Base-by-base conservation (phyloP, 2,329 filamentous ascomycete species). In the Ilyonectria destructans region DNA sequence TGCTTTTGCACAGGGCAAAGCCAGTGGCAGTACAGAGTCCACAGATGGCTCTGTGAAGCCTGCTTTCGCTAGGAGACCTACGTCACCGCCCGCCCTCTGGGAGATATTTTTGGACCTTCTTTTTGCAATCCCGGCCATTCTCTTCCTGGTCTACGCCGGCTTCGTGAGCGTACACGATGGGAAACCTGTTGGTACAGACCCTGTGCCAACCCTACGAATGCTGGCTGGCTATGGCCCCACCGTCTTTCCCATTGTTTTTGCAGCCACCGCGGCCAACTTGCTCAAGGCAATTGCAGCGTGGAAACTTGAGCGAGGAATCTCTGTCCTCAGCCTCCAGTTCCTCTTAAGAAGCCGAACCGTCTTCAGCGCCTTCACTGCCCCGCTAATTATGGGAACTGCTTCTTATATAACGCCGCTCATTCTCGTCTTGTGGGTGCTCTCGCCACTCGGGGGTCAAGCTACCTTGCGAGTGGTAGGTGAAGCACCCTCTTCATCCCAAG, bases 271-370 rank as follows among this genome's bases (percentile, higher is more conserved):
- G 3, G 58, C 51, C n/a, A 66, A 66, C 45, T 19, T 61, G 6
- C 51, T 66, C 8, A 66, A 66, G 33, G n/a, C 57, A 3, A 17
- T 61, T 3, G 63, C 63, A 3, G 57, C 63, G 0, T 66, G 63
- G 57, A 69, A 63, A 33, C 55, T 69, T 3, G 67, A 69, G 19
- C 31, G 63, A 19, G 67, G 67, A 6, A 63, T 69, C 15, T 62
- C 64, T 13, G 63, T 69, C 6, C 67, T 69, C 5, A 69, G 55
- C n/a, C 40, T 69, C 2, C 58, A 69, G 29, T 59, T 58, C 21
- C 67, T 69, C 2, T 52, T 69, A 37, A 58, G 67, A 45, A 69
- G 67, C 29, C 49, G 59, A 15, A 67, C 67, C 6, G 67, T 69
- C 17, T 67, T 67, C 15, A 67, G 54, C 43, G 61, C 67, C 12